Evolutionary conservation across 768 basidiomycete species (phyloP), one percentile per base, ranked within the genome.

Genomic region (Trametes coccinea): DNA sequence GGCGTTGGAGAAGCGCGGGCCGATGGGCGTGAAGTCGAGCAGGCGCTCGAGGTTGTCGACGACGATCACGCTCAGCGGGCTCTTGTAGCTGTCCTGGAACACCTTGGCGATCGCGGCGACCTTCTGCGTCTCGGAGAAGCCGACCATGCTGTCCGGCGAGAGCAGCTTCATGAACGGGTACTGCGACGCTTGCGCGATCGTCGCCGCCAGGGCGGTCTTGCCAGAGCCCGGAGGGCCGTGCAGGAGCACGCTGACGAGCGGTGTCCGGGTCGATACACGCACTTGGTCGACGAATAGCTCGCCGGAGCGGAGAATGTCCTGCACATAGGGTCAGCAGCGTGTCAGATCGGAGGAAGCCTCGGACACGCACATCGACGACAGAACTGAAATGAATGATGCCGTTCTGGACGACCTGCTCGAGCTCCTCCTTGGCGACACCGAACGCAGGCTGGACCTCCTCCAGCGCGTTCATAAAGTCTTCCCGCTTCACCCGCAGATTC

Each of bases 141-240:
- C 97, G 62, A 98, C 92, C 97, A 99, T 99, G 67, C 82, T 88
- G 70, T 98, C 0, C 0, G 97, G 93, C 2, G 95, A 92, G 60
- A 98, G 86, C 41, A 99, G 82, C 74, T 99, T 98, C 79, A 99
- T 96, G 79, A 99, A 99, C 0, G 97, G 97, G 75, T 88, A 99
- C 65, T 89, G 80, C n/a, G 96, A 98, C 29, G 84, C 84, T 76
- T 93, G 88, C 2, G 96, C 97, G 58, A 98, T 96, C 4, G 92
- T 90, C 5, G 94, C 96, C 2, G 91, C 96, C 47, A 98, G 77
- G 0, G 96, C 96, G 0, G 96, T 95, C 78, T 98, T 98, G 16
- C 97, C 97, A 8, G 93, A 85, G 3, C 93, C 92, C 17, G 95
- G 84, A 0, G 91, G 88, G 4, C 96, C 97, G 67, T 95, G 90